Conservation (phyloP, 352 stramenopile species). For the Globisporangium heterothallicum region DNA sequence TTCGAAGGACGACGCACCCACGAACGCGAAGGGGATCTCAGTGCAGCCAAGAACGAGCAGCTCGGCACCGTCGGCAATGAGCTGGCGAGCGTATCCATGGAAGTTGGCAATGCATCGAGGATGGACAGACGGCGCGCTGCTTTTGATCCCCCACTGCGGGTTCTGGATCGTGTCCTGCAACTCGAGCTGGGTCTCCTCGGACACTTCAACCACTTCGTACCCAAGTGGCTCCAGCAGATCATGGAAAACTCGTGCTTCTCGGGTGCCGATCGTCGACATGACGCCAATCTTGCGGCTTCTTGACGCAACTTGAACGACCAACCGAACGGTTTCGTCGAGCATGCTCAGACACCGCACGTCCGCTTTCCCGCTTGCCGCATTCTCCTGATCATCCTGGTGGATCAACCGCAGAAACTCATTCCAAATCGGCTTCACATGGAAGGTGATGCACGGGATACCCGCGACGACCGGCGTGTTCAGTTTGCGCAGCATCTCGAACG, state of each 20-base stretch:
- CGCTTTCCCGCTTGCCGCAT: neutral
- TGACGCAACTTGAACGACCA: constrained; percentile 27
- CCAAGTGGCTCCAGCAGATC: constrained; percentile 35
- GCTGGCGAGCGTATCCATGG: constrained; percentile 26
- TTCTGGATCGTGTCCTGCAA: constrained; percentile 50
- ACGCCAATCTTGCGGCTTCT: constrained; percentile 24
- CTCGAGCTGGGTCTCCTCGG: constrained; percentile 23
- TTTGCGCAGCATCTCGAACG: constrained; percentile 30
- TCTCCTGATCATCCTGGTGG: neutral
- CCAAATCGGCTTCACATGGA: constrained; percentile 44
- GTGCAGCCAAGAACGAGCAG: constrained; percentile 46
- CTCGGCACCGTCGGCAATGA: constrained; percentile 28
- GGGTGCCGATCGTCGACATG: constrained; percentile 41
- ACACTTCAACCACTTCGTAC: constrained; percentile 35
- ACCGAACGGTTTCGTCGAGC: constrained; percentile 31
- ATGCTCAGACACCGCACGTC: constrained; percentile 37
- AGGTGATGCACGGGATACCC: constrained; percentile 46
- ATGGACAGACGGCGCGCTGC: constrained; percentile 28
- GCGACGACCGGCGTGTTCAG: constrained; percentile 29
- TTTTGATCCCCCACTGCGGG: constrained; percentile 52
- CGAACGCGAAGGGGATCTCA: constrained; percentile 47
- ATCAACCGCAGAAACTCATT: constrained; percentile 25
- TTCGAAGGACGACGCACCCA: constrained; percentile 20
- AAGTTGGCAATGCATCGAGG: constrained; percentile 36
- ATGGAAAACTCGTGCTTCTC: constrained; percentile 29